Conservation (phyloP, 2,329 filamentous ascomycete genomes). For the Didymella keratinophila region DNA sequence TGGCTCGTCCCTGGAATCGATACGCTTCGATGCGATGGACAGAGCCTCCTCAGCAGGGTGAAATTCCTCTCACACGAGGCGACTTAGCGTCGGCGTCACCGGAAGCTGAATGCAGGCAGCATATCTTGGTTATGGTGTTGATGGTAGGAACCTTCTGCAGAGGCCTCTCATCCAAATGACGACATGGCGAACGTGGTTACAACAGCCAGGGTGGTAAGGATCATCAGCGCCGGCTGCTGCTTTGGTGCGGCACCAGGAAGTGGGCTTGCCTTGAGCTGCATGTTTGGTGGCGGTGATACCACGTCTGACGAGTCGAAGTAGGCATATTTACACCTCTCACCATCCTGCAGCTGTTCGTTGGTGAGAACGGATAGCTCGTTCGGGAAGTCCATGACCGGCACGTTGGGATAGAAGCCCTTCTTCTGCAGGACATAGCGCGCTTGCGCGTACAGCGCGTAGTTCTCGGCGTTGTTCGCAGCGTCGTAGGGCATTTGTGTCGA, state of each 20-base stretch:
- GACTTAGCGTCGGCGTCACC: not conserved
- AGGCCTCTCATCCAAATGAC: conserved; percentile 23
- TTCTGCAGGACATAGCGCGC: conserved; percentile 41
- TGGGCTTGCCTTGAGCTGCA: conserved; percentile 31
- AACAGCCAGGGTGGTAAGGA: conserved; percentile 13
- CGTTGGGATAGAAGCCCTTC: conserved; percentile 42
- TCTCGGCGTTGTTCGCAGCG: conserved; percentile 46
- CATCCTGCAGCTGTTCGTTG: conserved; percentile 45
- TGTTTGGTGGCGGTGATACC: conserved; percentile 24
- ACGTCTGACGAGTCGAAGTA: conserved; percentile 44
- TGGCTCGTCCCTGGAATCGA: not conserved
- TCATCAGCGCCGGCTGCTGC: conserved; percentile 13
- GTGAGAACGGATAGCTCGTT: conserved; percentile 42
- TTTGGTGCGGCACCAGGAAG: conserved; percentile 31
- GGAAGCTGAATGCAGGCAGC: not conserved
- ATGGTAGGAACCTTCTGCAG: not conserved
- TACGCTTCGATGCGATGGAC: not conserved
- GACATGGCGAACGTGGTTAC: conserved; percentile 19
- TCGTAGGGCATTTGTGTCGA: conserved; percentile 45
- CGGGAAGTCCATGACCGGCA: conserved; percentile 43
- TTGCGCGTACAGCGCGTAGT: conserved; percentile 46
- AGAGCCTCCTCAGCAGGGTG: not conserved
- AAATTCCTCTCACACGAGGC: not conserved
- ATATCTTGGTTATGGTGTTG: not conserved
- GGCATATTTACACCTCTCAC: conserved; percentile 38